These are phyloP conservation scores for Podaxis pistillaris DNA, from an alignment of 768 basidiomycete genomes.

Conservation along the genomic window DNA sequence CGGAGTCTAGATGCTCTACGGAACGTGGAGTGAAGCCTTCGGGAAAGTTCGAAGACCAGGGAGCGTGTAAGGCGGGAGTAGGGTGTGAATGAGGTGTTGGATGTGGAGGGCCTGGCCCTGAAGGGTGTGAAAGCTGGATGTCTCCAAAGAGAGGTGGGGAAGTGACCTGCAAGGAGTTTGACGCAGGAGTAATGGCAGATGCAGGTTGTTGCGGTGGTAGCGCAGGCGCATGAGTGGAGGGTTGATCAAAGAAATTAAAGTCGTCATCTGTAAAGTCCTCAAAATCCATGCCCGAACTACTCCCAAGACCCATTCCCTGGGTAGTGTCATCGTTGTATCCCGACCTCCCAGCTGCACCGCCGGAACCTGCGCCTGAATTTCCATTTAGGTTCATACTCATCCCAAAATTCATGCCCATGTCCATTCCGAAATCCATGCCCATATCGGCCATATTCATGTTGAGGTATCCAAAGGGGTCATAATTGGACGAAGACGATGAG, in stretches of 20 bases:
- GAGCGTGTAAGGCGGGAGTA: conserved; percentile 9
- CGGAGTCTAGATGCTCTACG: conserved; percentile 23
- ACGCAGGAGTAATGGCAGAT: neutral
- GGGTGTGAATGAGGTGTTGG: conserved; percentile 13
- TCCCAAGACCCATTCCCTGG: conserved; percentile 29
- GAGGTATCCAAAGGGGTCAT: conserved; percentile 44
- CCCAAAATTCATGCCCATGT: conserved; percentile 33
- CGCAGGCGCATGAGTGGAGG: conserved; percentile 26
- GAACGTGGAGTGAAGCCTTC: conserved; percentile 32
- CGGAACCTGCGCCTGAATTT: conserved; percentile 23
- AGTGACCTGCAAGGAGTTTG: neutral
- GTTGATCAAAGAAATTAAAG: conserved; percentile 83
- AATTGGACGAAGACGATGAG: conserved; percentile 26
- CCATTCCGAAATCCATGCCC: conserved; percentile 47
- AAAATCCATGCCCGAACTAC: conserved; percentile 41
- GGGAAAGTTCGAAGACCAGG: conserved; percentile 4
- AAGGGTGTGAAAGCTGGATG: conserved; percentile 20
- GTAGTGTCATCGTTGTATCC: conserved; percentile 27
- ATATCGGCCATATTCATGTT: conserved; percentile 48
- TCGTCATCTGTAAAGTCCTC: conserved; percentile 85
- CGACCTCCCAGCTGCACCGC: conserved; percentile 2
- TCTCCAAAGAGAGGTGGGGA: conserved; percentile 24
- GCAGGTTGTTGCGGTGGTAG: conserved; percentile 11
- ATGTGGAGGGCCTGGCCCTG: conserved; percentile 20
- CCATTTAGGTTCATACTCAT: conserved; percentile 27